Evolutionary conservation across 495 filamentous ascomycete species (phyloP), one percentile per base, ranked within the genome.

Genomic region (Acidomyces sp.): DNA sequence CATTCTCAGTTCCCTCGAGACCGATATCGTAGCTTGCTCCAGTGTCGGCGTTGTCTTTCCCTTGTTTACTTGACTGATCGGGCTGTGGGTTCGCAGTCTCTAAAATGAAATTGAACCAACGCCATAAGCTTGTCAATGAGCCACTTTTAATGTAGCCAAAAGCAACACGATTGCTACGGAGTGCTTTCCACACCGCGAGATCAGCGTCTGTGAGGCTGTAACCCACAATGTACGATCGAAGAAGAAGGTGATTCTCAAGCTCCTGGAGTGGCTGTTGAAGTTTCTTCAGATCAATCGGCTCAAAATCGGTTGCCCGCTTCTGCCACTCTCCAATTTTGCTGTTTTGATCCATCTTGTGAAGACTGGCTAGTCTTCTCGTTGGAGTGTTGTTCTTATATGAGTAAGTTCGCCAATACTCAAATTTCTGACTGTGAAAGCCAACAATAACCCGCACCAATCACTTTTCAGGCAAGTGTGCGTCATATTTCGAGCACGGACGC

Each of bases 71-170:
- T 3, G 55, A 42, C 18, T 56, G 43, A 1, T 48, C 41, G 13
- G 54, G 32, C 11, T 28, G 26, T 5, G 80, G 80, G 55, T 85
- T 80, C 25, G 71, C 69, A 7, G 46, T 54, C 57, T 85, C 75
- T 55, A 93, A 83, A 53, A 97, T 62, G 59, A 80, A 94, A 39
- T 64, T 70, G 61, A 88, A 95, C 90, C 88, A 97, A 45, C 90
- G 72, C 35, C 71, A 73, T 18, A 96, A 59, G 60, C 93, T 94
- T 39, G 71, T 66, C 39, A 93, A 73, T 9, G 72, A 63, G 26
- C 76, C 82, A 54, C 82, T 78, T 60, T 83, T 85, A 45, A 93
- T 67, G 51, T 82, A 80, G 12, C 79, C 76, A 28, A 23, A 46
- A 45, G 83, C 86, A 13, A 87, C 79, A n/a, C 80, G 74, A 64